Evolutionary conservation across 768 basidiomycete species (phyloP), one percentile per base, ranked within the genome.

Genomic region (Crepidotus variabilis): DNA sequence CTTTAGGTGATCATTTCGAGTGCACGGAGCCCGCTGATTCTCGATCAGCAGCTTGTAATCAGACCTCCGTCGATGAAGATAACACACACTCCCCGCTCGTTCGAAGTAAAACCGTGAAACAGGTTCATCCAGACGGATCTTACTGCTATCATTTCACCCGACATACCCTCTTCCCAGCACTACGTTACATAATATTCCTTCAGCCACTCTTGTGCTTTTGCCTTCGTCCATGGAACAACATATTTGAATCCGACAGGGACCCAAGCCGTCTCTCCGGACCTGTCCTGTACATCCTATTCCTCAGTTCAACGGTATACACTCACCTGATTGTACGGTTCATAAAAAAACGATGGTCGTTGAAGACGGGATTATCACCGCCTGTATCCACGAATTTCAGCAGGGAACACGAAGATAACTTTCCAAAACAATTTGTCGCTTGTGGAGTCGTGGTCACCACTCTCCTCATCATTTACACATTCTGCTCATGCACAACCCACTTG

Each of bases 101-200:
- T 14, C 39, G 13, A 14, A 43, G 2, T 5, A 43, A 14, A 20
- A 3, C 39, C 2, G 39, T 5, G 18, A 5, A 20, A 14, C 39
- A 20, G 39, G 18, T 11, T 6, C 32, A 55, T 1, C 55, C 59
- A 9, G 60, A 58, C 45, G 35, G 47, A 2, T 33, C 46, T 6
- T 57, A 58, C 20, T 50, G 62, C 49, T 20, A 58, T 7, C 47
- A 52, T 5, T 56, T 57, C 35, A 51, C 53, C 2, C 14, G 61
- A 20, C 62, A 61, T 22, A 51, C 60, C 18, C 62, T 54, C 13
- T 10, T 65, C 13, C 65, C 63, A 6, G 64, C 65, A 6, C 47
- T 56, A n/a, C 13, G 63, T 1, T 67, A 63, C 36, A 39, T 53
- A 14, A 10, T 48, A 11, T n/a, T 58, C 21, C 57, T 53, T 13